Conservation (phyloP, 2,329 filamentous ascomycete genomes). For the Periconia sp. region DNA sequence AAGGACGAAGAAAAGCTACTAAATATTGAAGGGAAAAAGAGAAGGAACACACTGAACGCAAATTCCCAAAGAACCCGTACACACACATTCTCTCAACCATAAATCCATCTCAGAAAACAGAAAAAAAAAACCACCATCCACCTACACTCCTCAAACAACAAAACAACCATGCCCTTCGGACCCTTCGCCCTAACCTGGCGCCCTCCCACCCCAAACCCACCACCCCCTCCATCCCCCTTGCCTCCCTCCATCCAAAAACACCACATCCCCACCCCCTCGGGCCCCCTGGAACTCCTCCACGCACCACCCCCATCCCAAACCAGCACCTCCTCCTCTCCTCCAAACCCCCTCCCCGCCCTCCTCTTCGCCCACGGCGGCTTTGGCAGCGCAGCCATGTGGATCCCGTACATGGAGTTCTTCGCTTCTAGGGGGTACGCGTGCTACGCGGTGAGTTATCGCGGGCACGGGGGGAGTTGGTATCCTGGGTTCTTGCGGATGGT, state of each 20-base stretch:
- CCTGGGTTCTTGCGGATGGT: constrained; percentile 51
- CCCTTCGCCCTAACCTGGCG: constrained; percentile 35
- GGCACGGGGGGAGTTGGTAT: constrained; percentile 57
- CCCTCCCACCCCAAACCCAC: constrained; percentile 25
- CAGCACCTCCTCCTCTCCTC: not conserved
- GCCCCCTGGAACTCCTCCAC: constrained; percentile 54
- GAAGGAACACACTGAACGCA: no score
- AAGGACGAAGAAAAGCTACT: no score
- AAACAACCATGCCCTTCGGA: constrained; percentile 15
- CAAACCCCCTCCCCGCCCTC: constrained; percentile 38
- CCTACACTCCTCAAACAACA: no score
- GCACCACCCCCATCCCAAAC: constrained; percentile 32
- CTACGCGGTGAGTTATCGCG: constrained; percentile 57
- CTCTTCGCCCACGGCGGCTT: constrained; percentile 60
- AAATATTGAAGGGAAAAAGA: no score
- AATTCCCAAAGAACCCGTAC: no score
- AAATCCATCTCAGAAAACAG: no score
- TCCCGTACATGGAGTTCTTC: constrained; percentile 55
- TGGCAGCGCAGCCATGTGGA: constrained; percentile 57
- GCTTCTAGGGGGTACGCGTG: constrained; percentile 48
- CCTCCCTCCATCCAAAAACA: constrained; percentile 48
- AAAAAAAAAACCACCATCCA: no score
- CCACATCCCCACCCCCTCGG: constrained; percentile 49
- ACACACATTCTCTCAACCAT: no score
- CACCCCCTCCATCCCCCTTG: constrained; percentile 26